Conservation (phyloP, 257 asterid genomes). For the Solanum tacnaense region DNA sequence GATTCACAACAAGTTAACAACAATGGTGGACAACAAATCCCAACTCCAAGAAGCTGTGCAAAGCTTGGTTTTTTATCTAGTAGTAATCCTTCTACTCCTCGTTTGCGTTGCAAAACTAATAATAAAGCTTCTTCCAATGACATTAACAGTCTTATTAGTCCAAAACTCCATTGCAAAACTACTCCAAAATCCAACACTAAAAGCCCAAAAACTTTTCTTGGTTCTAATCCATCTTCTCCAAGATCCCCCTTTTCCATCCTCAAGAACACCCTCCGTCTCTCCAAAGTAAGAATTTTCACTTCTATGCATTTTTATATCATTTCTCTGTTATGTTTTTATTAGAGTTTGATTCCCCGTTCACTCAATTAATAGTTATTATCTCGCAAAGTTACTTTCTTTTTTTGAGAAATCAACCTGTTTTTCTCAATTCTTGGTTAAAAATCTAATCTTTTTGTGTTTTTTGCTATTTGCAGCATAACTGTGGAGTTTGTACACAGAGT, state of each 20-base stretch:
- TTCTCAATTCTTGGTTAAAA: neutral
- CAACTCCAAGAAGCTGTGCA: conserved; percentile 13
- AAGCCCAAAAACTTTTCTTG: conserved; percentile 21
- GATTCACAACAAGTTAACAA: conserved; percentile 1
- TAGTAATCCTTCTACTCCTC: conserved; percentile 60
- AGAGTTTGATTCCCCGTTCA: neutral
- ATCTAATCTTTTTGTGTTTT: neutral
- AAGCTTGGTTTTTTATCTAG: conserved; percentile 27
- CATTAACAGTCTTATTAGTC: conserved; percentile 11
- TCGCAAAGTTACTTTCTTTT: neutral
- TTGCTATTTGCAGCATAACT: conserved; percentile 41
- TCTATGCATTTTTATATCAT: neutral
- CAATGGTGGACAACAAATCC: conserved; percentile 13
- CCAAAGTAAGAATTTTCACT: conserved; percentile 35
- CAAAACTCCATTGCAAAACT: conserved; percentile 45
- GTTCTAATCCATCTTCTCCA: conserved; percentile 71
- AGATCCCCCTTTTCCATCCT: conserved; percentile 89
- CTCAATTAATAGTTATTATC: neutral
- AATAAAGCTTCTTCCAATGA: conserved; percentile 3
- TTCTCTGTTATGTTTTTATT: neutral
- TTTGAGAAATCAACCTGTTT: neutral
- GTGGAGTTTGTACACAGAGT: conserved; percentile 80
- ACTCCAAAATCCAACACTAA: conserved; percentile 29
- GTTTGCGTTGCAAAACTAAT: conserved; percentile 51
- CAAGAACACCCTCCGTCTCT: conserved; percentile 69